Base-by-base conservation (phyloP, 768 basidiomycete species). In the Hericium alpestre region DNA sequence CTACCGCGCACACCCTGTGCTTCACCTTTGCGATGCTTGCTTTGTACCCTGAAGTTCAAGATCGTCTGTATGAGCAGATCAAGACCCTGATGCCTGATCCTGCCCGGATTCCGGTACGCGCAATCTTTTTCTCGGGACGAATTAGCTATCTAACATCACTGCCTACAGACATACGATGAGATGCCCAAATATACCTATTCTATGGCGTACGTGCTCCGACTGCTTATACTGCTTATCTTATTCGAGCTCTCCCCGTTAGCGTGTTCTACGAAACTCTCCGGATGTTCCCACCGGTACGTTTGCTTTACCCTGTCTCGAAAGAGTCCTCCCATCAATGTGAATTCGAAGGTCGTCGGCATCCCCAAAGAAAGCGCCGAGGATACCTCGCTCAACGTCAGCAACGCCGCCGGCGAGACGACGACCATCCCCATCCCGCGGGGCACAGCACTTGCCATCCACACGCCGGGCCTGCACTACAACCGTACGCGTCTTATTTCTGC, bases 221-320 rank as follows among this genome's bases (percentile, higher is more conserved):
- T 41, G 32, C 12, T 7, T 16, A 32, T n/a, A 8, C 16, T 32
- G 2, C 23, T 49, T 38, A 50, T 58, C 27, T 57, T 49, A 4
- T 10, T 5, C 8, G 10, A 16, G 11, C 18, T 16, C 8, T 51
- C 13, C 25, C 13, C 20, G 16, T 20, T 38, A 79, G 78, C 16
- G 76, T 77, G 2, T 74, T 77, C 56, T 70, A 79, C 56, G 79
- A 81, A 64, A 77, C 78, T 2, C 64, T 79, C 20, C 71, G 79
- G 22, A 59, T 80, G 66, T 79, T 58, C 27, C 49, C 49, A 13
- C 49, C 27, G 9, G 60, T 63, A 39, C 47, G 61, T 62, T 2
- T 9, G 9, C 11, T 10, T 56, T 20, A 48, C 38, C 10, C 20
- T 11, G 8, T 3, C 3, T 32, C 27, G 18, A 10, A 27, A 49